Evolutionary conservation across 169 alveolate genomes (phyloP), one percentile per base, ranked within the genome.

Genomic region (Plasmodium berghei): DNA sequence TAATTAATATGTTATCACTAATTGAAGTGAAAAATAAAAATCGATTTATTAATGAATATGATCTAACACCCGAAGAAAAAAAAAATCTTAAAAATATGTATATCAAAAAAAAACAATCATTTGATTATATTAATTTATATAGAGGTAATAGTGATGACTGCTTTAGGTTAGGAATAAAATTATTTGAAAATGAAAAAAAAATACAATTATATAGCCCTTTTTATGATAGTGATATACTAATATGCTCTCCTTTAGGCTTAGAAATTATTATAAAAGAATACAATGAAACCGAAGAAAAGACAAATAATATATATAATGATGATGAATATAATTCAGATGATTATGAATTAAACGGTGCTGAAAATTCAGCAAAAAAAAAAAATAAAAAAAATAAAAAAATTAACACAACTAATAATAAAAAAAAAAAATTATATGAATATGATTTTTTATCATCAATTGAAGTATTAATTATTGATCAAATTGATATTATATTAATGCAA

Each of bases 231-330:
- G 98, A 96, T 70, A 87, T 96, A 34, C 91, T 96, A 62, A 86
- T 96, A 48, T 96, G 97, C 10, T 96, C 98, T 3, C 98, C 98
- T 0, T 88, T 96, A 70, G 98, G 98, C 0, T 71, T 96, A 48
- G 94, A 95, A 45, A 67, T 88, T 46, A 69, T 88, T 34, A 90
- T 91, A 28, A 94, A 95, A 54, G 94, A 71, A 49, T 70, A 64
- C 61, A 93, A 80, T 34, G 93, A 63, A 26, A 4, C 54, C 18
- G 4, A 49, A 14, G 14, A 48, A 9, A 24, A 69, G 1, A 55
- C 45, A 5, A 20, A 22, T 4, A 24, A 26, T 18, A 49, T 52
- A n/a, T 6, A 40, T n/a, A 28, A n/a, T 9, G 58, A 52, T 16
- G 89, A 58, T 16, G 77, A 40, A 5, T 4, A 73, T 62, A 24